Percentiles rank a stretch among this genome's conserved stretches.
Evolutionary conservation across 805 yeast genomes (phyloP).

Genomic region (Ogataea paraovalis): DNA sequence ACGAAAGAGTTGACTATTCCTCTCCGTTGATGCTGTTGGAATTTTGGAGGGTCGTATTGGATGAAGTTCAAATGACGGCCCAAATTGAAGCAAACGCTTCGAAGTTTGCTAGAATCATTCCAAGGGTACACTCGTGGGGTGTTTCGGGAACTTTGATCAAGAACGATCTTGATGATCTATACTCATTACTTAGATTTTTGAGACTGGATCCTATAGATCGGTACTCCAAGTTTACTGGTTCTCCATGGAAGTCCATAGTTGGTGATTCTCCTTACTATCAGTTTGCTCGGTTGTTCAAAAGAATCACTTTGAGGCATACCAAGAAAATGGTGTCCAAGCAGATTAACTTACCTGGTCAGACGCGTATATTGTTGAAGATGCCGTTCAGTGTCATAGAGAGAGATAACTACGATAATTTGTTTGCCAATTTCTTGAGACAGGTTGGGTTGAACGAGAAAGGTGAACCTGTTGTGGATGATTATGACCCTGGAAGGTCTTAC

Average conservation of each 20-base stretch:
- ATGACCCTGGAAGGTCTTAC: constrained; percentile 44
- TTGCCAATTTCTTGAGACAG: constrained; percentile 52
- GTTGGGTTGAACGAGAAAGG: constrained; percentile 54
- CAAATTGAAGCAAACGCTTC: constrained; percentile 72
- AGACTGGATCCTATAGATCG: constrained; percentile 59
- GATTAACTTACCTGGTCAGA: constrained; percentile 74
- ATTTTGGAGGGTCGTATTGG: constrained; percentile 86
- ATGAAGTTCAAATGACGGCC: constrained; percentile 93
- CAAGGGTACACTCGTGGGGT: constrained; percentile 92
- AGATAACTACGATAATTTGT: constrained; percentile 68
- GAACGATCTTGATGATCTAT: constrained; percentile 60
- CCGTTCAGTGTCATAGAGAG: constrained; percentile 83
- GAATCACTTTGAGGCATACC: constrained; percentile 71
- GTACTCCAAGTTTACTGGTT: constrained; percentile 15
- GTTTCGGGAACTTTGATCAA: constrained; percentile 94
- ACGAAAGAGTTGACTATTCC: constrained; percentile 50
- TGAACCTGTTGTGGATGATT: constrained; percentile 43
- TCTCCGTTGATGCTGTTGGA: constrained; percentile 80
- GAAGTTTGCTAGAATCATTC: constrained; percentile 71
- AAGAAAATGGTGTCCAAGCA: constrained; percentile 78
- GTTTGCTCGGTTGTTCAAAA: constrained; percentile 49
- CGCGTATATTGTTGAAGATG: constrained; percentile 60
- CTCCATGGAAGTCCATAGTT: constrained; percentile 27
- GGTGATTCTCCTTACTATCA: constrained; percentile 32
- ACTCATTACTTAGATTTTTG: constrained; percentile 65